A percentile compares a stretch with the other conserved stretches of the same genome.
Conservation (phyloP, 139 green algal species). For the Pseudopediastrum boryanum region DNA sequence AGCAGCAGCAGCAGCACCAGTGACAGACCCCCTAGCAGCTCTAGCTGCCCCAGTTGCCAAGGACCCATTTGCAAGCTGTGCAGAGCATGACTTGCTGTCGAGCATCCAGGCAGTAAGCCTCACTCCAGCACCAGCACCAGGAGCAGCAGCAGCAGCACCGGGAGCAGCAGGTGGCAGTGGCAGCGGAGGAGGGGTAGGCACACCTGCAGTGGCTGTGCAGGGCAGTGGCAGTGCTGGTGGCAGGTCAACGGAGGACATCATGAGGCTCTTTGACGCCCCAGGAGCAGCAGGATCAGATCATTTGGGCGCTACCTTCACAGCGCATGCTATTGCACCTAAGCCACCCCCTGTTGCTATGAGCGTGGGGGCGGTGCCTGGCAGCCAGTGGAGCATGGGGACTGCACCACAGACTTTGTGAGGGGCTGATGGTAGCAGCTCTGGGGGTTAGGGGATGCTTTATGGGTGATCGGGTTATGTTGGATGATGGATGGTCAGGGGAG, state of each 20-base stretch:
- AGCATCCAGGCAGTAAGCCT: constrained; percentile 19
- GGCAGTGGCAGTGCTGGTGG: constrained; percentile 1
- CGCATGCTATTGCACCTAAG: too few relatives aligned
- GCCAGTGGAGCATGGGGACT: too few relatives aligned
- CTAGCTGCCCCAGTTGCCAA: neutral
- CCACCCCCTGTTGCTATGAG: too few relatives aligned
- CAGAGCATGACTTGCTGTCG: constrained; percentile 23
- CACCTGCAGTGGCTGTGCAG: neutral
- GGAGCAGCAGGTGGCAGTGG: neutral
- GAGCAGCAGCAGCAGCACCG: neutral
- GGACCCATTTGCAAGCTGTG: constrained; percentile 21
- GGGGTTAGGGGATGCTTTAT: too few relatives aligned
- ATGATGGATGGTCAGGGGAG: too few relatives aligned
- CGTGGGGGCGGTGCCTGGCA: too few relatives aligned
- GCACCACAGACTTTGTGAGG: too few relatives aligned
- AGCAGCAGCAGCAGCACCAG: constrained; percentile 21
- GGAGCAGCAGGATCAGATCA: neutral
- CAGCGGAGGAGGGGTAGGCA: neutral
- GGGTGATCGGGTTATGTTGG: too few relatives aligned
- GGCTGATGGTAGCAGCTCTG: too few relatives aligned
- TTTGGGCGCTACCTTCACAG: neutral
- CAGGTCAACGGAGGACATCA: constrained; percentile 49
- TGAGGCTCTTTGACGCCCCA: constrained; percentile 55
- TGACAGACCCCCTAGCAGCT: neutral
- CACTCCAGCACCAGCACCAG: neutral